Percentiles rank a stretch among this genome's conserved stretches.
Evolutionary conservation across 192 early-diverging fungal genomes (phyloP).

Genomic region (Coemansia sp.): DNA sequence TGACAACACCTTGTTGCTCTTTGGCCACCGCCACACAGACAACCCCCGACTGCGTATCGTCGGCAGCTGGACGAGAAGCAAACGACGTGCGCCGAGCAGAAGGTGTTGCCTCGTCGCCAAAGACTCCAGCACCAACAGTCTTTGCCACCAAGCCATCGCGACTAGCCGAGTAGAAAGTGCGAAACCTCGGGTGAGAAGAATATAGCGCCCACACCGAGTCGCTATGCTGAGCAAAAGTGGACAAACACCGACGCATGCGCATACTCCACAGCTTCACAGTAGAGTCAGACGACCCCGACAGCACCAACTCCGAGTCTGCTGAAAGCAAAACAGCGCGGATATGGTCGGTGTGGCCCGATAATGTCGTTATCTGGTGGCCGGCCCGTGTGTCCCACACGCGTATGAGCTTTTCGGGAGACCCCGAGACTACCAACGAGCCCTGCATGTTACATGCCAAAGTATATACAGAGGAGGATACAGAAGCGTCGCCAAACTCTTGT

Average conservation of each 20-base stretch:
- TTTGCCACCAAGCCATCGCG: constrained; percentile 92
- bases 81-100: constrained; percentile 19
- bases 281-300: constrained; percentile 92
- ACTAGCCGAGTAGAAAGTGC: constrained; percentile 90
- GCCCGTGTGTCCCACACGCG: constrained; percentile 88
- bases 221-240: constrained; percentile 84
- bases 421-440: constrained; percentile 82
- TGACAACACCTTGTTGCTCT: constrained; percentile 80
- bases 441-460: constrained; percentile 77
- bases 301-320: constrained; percentile 81
- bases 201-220: constrained; percentile 91
- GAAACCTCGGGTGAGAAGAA: constrained; percentile 81
- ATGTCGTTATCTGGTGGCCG: constrained; percentile 68
- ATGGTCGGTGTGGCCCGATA: constrained; percentile 95
- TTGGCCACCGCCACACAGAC: constrained; percentile 81
- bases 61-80: constrained; percentile 11
- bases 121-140: constrained; percentile 60
- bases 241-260: constrained; percentile 80
- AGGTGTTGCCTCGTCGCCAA: constrained; percentile 2
- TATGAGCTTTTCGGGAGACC: constrained; percentile 92
- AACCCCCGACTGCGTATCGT: constrained; percentile 32
- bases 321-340: constrained; percentile 86
- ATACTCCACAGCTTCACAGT: constrained; percentile 98
- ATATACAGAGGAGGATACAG: constrained; percentile 74
- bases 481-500: constrained; percentile 38